A percentile compares a stretch with the other conserved stretches of the same genome.
Conservation (phyloP, 768 basidiomycete species). For the Pilatotrama ljubarskyi region DNA sequence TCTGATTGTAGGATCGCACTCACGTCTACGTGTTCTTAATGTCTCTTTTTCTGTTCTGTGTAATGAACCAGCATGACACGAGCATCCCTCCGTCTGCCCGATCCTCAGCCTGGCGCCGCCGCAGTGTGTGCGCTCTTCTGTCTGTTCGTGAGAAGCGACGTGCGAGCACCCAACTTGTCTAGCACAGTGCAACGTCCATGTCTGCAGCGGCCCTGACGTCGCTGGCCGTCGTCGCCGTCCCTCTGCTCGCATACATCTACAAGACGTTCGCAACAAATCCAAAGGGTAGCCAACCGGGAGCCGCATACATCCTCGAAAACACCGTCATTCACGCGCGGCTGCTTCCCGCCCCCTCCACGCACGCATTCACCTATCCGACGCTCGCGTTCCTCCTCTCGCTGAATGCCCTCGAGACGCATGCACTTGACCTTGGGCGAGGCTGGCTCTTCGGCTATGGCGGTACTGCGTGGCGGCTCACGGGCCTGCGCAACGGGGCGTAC, state of each 20-base stretch:
- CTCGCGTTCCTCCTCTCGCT: slow-evolving; percentile 58
- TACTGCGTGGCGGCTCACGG: slow-evolving; percentile 43
- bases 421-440: slow-evolving; percentile 48
- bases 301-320: slow-evolving; percentile 49
- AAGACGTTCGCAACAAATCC: background rate
- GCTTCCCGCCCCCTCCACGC: slow-evolving; percentile 46
- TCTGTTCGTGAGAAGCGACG: too few species aligned
- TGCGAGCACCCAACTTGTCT: too few species aligned
- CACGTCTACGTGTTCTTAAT: slow-evolving; percentile 19
- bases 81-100: too few species aligned
- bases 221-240: background rate
- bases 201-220: background rate
- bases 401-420: slow-evolving; percentile 47
- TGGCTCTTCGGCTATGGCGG: slow-evolving; percentile 59
- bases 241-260: background rate
- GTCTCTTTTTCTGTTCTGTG: slow-evolving; percentile 14
- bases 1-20: slow-evolving; percentile 21
- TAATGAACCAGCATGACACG: slow-evolving; percentile 20
- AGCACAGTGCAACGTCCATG: background rate
- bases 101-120: too few species aligned
- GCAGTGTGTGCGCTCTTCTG: too few species aligned
- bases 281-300: background rate
- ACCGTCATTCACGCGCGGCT: slow-evolving; percentile 54
- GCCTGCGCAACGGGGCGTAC: slow-evolving; percentile 42
- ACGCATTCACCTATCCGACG: slow-evolving; percentile 63